Percentiles rank a stretch among this genome's conserved stretches.
phyloP scores from a whole-genome alignment of 139 green algal genomes.

The Yamagishiella unicocca region DNA sequence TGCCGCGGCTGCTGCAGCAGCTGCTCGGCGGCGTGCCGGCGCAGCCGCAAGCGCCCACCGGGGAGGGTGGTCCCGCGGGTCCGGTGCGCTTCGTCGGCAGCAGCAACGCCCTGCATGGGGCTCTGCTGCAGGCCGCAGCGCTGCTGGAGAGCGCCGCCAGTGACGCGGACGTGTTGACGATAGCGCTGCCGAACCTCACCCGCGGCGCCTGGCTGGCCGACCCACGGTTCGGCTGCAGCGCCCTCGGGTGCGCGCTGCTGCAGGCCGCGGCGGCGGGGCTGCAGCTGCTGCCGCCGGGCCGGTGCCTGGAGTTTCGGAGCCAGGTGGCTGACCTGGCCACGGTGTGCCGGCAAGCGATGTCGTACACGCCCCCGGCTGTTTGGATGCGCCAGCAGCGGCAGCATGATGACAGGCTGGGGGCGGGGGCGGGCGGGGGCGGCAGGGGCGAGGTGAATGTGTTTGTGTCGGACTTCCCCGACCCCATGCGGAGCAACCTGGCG shows the following conservation, averaged over 20 bases:
- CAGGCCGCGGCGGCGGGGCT: slow-evolving; percentile 18
- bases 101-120: slow-evolving; percentile 70
- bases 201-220: slow-evolving; percentile 32
- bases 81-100: background rate
- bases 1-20: slow-evolving; percentile 46
- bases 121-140: slow-evolving; percentile 71
- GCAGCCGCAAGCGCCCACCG: background rate
- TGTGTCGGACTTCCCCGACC: slow-evolving; percentile 41
- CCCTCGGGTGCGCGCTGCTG: slow-evolving; percentile 10
- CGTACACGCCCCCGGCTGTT: background rate
- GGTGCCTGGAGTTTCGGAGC: background rate
- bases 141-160: slow-evolving; percentile 57
- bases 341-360: background rate
- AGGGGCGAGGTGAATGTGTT: background rate
- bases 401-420: background rate
- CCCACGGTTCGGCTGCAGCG: slow-evolving; percentile 5
- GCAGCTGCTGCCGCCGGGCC: slow-evolving; percentile 28
- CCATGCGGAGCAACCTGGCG: slow-evolving; percentile 54
- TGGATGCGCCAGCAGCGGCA: background rate
- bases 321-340: background rate
- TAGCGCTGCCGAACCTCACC: slow-evolving; percentile 37
- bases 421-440: background rate
- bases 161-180: background rate
- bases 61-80: background rate
- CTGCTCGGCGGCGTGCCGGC: slow-evolving; percentile 42